A percentile compares a stretch with the other conserved stretches of the same genome.
phyloP scores from a whole-genome alignment of 192 early-diverging fungal genomes.

The Irineochytrium annulatum region DNA sequence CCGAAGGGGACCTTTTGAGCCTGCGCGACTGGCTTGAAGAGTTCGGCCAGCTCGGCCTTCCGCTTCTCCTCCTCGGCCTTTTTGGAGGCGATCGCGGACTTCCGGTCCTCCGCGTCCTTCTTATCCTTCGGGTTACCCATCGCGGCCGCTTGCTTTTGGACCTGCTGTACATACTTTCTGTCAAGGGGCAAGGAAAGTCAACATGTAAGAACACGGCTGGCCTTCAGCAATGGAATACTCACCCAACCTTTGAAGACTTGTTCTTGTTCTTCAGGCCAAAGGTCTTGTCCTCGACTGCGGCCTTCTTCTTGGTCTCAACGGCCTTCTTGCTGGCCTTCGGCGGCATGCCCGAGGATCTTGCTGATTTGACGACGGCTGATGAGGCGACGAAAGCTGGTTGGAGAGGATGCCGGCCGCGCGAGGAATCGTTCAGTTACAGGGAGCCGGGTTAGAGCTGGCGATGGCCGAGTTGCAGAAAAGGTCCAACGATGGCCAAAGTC shows the following conservation, averaged over 20 bases:
- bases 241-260: constrained; percentile 81
- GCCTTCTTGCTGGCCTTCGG: constrained; percentile 68
- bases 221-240: no score
- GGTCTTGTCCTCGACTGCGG: constrained; percentile 91
- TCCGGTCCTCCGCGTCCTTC: constrained; percentile 65
- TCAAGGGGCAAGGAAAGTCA: no score
- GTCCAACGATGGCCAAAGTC: no score
- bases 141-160: constrained; percentile 68
- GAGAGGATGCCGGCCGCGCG: no score
- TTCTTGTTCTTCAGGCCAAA: constrained; percentile 99
- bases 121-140: constrained; percentile 50
- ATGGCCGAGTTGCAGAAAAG: no score
- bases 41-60: constrained; percentile 82
- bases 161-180: constrained; percentile 82
- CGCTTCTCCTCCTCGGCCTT: constrained; percentile 81
- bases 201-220: no score
- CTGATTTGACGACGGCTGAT: no score
- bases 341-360: no score
- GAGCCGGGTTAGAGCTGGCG: no score
- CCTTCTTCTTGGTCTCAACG: constrained; percentile 67
- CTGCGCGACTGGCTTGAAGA: constrained; percentile 84
- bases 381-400: no score
- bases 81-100: constrained; percentile 54
- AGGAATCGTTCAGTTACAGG: no score
- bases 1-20: constrained; percentile 96